Evolutionary conservation across 1,139 yeast species (phyloP), one percentile per base, ranked within the genome.

Genomic region (Suhomyces anneliseae): DNA sequence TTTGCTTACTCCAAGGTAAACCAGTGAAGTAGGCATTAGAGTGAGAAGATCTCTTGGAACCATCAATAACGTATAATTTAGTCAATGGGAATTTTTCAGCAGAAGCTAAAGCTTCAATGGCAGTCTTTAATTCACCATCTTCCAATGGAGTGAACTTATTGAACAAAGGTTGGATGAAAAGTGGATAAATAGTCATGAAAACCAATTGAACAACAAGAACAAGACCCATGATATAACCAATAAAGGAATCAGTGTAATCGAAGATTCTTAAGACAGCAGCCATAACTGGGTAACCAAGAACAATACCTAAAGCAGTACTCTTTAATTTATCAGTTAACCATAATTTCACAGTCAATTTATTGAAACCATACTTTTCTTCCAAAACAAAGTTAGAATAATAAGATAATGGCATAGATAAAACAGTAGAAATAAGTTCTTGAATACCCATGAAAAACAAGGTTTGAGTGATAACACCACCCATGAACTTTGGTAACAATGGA

Each of bases 21-120:
- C 99, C 99, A 56, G 88, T 83, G 64, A 93, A 93, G 67, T 89
- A 93, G 39, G 99, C 99, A 63, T 93, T 93, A 7, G 98, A 92
- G 68, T 93, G 99, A 11, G 96, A 83, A 1, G 97, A 89, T 70
- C 98, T 86, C 66, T 87, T 89, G 42, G 98, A 92, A 11, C 98
- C 98, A 65, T 93, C 99, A 63, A 92, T 82, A 43, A 92, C 97
- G 60, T 81, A 88, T 50, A 93, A 74, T 61, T 90, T 85, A 49
- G 85, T 80, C 63, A 90, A 80, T 54, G 99, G 99, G 81, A 93
- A 93, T 34, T 82, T 74, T 62, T 89, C 88, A 46, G 78, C 69
- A 11, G 73, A 64, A 29, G 99, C 97, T 54, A 93, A 79, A 27
- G 79, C 72, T 66, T 90, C 96, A 65, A 93, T 90, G 8, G 88